Evolutionary conservation across 2,329 filamentous ascomycete genomes (phyloP).

Genomic region (Hymenoscyphus occultus): DNA sequence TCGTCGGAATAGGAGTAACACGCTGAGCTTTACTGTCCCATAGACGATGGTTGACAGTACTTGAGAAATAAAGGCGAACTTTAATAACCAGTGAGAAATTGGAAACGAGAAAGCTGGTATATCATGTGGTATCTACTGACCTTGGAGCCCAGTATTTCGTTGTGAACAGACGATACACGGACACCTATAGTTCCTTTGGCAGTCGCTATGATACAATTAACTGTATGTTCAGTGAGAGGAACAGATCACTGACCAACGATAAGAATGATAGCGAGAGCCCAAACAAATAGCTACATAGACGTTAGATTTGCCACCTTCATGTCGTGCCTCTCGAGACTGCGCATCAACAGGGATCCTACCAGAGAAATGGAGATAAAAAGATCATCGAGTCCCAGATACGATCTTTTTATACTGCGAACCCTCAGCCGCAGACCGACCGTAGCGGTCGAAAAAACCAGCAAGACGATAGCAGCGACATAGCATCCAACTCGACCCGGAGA

Average conservation of each 20-base stretch:
- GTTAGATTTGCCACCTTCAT: background rate
- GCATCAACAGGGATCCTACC: background rate
- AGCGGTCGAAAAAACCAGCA: background rate
- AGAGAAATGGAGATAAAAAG: background rate
- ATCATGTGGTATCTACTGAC: background rate
- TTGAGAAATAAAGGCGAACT: constrained; percentile 3
- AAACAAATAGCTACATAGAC: constrained; percentile 1
- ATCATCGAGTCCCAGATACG: background rate
- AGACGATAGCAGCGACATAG: constrained; percentile 2
- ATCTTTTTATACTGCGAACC: background rate
- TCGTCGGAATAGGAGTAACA: background rate
- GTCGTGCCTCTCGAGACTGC: background rate
- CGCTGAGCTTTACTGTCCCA: background rate
- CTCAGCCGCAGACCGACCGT: background rate
- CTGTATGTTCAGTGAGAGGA: background rate
- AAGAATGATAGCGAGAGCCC: constrained; percentile 7
- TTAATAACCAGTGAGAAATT: background rate
- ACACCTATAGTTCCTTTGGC: background rate
- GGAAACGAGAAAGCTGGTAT: background rate
- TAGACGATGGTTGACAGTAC: background rate
- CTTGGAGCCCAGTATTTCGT: background rate
- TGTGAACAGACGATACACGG: background rate
- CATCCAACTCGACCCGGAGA: constrained; percentile 2
- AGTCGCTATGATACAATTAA: background rate
- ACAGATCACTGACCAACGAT: background rate